Conservation (phyloP, 1,284 basidiomycete genomes). For the Fomitopsis palustris region DNA sequence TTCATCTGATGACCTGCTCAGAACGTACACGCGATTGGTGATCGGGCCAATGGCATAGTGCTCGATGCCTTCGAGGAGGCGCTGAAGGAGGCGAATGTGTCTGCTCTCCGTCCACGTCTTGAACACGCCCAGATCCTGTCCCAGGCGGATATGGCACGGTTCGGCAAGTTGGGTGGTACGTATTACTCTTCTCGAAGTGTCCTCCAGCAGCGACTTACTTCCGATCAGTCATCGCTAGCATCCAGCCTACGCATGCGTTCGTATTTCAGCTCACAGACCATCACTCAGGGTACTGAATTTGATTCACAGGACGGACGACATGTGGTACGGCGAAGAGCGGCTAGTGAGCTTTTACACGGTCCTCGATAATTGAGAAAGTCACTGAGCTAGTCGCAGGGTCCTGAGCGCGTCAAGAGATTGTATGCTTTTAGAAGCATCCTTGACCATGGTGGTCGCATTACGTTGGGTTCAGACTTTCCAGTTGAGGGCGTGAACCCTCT, state of each 20-base stretch:
- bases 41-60: conserved; percentile 83
- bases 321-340: conserved; percentile 85
- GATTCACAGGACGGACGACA: conserved; percentile 66
- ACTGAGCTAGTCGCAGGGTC: conserved; percentile 46
- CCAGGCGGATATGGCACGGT: conserved; percentile 65
- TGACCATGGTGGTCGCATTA: conserved; percentile 57
- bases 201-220: neutral
- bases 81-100: conserved; percentile 53
- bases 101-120: conserved; percentile 72
- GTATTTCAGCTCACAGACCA: conserved; percentile 25
- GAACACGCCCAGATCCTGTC: conserved; percentile 90
- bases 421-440: conserved; percentile 83
- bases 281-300: neutral
- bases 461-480: conserved; percentile 87
- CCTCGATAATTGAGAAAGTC: conserved; percentile 9
- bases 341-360: conserved; percentile 45
- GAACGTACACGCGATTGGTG: conserved; percentile 92
- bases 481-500: conserved; percentile 82
- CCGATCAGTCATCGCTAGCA: conserved; percentile 62
- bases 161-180: conserved; percentile 74
- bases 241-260: conserved; percentile 89
- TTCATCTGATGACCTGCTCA: conserved; percentile 25
- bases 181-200: conserved; percentile 10
- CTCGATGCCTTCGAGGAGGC: conserved; percentile 78
- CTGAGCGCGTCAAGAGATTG: conserved; percentile 78